A percentile compares a stretch with the other conserved stretches of the same genome.
phyloP scores from a whole-genome alignment of 2,329 filamentous ascomycete genomes.

The Ceratocystis cubensis region DNA sequence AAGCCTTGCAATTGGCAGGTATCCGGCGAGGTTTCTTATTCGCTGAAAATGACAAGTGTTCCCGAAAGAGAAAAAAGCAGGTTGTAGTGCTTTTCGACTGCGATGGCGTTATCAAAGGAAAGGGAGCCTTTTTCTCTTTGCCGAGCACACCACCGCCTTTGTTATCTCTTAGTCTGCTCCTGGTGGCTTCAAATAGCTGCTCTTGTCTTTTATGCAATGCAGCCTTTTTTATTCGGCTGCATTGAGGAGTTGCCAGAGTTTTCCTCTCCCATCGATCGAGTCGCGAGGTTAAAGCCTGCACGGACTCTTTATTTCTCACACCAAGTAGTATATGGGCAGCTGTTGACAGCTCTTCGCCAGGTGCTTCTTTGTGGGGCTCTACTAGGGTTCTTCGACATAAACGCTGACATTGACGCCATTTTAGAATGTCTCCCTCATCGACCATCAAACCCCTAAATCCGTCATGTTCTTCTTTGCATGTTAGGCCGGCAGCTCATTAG shows the following conservation, averaged over 20 bases:
- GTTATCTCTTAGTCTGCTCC: neutral
- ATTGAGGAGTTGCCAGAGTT: neutral
- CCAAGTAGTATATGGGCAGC: neutral
- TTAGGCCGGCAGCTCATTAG: too few species aligned
- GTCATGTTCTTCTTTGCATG: too few species aligned
- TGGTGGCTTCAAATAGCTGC: neutral
- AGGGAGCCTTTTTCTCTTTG: neutral
- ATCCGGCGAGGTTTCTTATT: neutral
- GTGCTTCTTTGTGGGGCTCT: neutral
- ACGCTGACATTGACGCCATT: conserved; percentile 1
- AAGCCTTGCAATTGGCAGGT: neutral
- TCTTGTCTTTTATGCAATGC: neutral
- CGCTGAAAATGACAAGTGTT: neutral
- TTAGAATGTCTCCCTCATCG: neutral
- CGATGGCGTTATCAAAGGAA: conserved; percentile 6
- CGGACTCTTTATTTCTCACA: neutral
- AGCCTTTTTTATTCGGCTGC: neutral
- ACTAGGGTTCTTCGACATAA: neutral
- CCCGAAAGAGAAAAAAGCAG: neutral
- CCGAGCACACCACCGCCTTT: neutral
- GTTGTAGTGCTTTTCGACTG: conserved; percentile 5
- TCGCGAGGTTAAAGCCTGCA: neutral
- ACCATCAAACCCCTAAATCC: too few species aligned
- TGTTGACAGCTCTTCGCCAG: neutral
- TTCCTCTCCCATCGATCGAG: neutral